A percentile compares a stretch with the other conserved stretches of the same genome.
phyloP scores from a whole-genome alignment of 1,284 basidiomycete genomes.

The Ceratobasidium sp. region DNA sequence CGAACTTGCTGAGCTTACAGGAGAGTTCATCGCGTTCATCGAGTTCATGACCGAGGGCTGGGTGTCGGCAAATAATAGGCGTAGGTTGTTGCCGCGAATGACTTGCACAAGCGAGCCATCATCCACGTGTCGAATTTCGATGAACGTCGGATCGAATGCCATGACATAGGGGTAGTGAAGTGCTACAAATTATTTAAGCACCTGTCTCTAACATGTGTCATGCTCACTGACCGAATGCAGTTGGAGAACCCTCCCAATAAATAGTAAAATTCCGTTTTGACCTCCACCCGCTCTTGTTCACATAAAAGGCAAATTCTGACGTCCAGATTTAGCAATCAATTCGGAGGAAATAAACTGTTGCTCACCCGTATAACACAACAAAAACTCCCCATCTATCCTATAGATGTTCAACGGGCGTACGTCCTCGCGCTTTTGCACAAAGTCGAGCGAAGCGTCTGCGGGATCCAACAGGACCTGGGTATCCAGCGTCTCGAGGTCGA shows the following conservation, averaged over 20 bases:
- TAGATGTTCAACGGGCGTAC: constrained; percentile 96
- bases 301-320: constrained; percentile 97
- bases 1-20: constrained; percentile 54
- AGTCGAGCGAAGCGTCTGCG: constrained; percentile 88
- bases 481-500: constrained; percentile 96
- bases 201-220: neutral
- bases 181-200: constrained; percentile 57
- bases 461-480: constrained; percentile 97
- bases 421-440: constrained; percentile 89
- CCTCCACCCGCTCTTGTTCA: constrained; percentile 95
- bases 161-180: constrained; percentile 96
- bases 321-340: constrained; percentile 25
- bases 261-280: constrained; percentile 93
- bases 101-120: constrained; percentile 92
- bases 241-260: constrained; percentile 95
- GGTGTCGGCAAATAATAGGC: constrained; percentile 91
- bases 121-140: constrained; percentile 96
- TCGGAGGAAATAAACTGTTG: constrained; percentile 36
- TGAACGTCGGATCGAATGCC: constrained; percentile 95
- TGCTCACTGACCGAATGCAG: constrained; percentile 80
- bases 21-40: constrained; percentile 43
- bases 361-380: constrained; percentile 96
- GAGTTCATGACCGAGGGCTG: constrained; percentile 68
- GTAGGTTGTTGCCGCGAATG: constrained; percentile 89
- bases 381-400: constrained; percentile 94